Percentiles rank a stretch among this genome's conserved stretches.
phyloP scores from a whole-genome alignment of 2,329 filamentous ascomycete genomes.

The Trichoderma hamatum region DNA sequence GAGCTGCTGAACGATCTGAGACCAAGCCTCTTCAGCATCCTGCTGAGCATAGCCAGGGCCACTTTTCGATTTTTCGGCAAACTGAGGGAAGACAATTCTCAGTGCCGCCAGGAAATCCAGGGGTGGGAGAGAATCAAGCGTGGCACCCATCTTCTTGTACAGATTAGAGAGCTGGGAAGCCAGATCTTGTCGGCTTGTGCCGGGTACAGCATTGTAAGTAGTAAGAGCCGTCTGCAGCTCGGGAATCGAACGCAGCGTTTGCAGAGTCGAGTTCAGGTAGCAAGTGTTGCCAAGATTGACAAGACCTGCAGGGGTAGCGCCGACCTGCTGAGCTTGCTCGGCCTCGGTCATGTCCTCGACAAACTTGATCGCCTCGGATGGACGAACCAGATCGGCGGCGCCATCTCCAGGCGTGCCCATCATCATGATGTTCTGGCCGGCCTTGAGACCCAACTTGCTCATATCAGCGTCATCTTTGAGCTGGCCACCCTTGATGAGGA shows the following conservation, averaged over 20 bases:
- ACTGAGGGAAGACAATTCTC: slow-evolving; percentile 82
- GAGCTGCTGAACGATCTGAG: slow-evolving; percentile 85
- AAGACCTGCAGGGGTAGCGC: slow-evolving; percentile 84
- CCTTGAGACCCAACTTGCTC: slow-evolving; percentile 80
- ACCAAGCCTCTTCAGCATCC: slow-evolving; percentile 98
- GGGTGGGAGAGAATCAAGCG: slow-evolving; percentile 84
- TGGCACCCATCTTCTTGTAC: slow-evolving; percentile 87
- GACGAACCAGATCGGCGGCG: slow-evolving; percentile 64
- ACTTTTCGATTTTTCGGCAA: slow-evolving; percentile 83
- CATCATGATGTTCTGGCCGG: slow-evolving; percentile 90
- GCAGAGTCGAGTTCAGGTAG: slow-evolving; percentile 97
- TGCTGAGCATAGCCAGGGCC: slow-evolving; percentile 92
- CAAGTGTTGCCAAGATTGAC: slow-evolving; percentile 96
- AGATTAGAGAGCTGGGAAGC: slow-evolving; percentile 77
- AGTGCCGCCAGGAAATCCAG: slow-evolving; percentile 80
- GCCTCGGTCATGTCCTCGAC: slow-evolving; percentile 97
- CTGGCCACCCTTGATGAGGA: slow-evolving; percentile 90
- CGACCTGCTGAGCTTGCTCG: slow-evolving; percentile 79
- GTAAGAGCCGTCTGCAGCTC: slow-evolving; percentile 82
- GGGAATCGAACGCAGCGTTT: slow-evolving; percentile 83
- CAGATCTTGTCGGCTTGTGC: slow-evolving; percentile 63
- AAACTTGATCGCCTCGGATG: slow-evolving; percentile 83
- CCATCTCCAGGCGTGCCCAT: slow-evolving; percentile 83
- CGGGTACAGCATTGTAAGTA: slow-evolving; percentile 53
- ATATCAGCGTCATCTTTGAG: slow-evolving; percentile 94